Conservation (phyloP, 148 eudicot species). For the Oxyria digyna region DNA sequence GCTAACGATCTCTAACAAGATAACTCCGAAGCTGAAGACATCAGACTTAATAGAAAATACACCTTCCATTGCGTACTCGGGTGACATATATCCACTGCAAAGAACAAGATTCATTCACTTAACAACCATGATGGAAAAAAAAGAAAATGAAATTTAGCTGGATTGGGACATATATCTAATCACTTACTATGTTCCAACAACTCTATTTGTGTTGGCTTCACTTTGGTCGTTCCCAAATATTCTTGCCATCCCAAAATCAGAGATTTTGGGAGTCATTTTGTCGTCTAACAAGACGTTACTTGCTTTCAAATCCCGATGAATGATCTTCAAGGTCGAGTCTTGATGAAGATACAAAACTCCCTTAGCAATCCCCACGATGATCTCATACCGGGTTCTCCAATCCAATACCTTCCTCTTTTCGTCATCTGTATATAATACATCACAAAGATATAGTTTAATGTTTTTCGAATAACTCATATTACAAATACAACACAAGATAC, state of each 20-base stretch:
- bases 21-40: conserved; percentile 40
- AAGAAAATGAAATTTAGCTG: no score
- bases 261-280: conserved; percentile 17
- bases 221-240: conserved; percentile 18
- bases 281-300: conserved; percentile 14
- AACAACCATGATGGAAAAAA: no score
- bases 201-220: conserved; percentile 14
- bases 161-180: no score
- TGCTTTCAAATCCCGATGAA: conserved; percentile 18
- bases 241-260: conserved; percentile 22
- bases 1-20: conserved; percentile 35
- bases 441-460: neutral
- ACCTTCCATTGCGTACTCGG: conserved; percentile 34
- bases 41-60: conserved; percentile 27
- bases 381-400: conserved; percentile 17
- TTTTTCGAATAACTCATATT: neutral
- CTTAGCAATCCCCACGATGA: conserved; percentile 20
- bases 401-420: conserved; percentile 8
- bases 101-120: no score
- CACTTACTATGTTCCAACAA: conserved; percentile 18
- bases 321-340: conserved; percentile 19
- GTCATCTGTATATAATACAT: neutral
- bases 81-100: conserved; percentile 42
- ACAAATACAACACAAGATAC: neutral
- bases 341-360: conserved; percentile 28